A percentile compares a stretch with the other conserved stretches of the same genome.
phyloP scores from a whole-genome alignment of 177 flowering plant species.

The Tripterygium wilfordii region DNA sequence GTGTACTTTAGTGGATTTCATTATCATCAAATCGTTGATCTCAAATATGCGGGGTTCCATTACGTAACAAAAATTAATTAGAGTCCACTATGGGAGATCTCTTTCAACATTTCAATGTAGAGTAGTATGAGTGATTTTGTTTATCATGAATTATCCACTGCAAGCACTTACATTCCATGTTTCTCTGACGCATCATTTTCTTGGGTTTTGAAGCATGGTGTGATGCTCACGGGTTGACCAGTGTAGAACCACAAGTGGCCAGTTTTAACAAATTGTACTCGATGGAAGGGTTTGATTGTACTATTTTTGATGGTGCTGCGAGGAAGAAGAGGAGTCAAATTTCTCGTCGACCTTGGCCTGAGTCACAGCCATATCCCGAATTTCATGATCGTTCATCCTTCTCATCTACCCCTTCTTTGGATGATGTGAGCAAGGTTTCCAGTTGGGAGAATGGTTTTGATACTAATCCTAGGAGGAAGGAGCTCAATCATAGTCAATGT shows the following conservation, averaged over 20 bases:
- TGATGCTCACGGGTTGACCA: no score
- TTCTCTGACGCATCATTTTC: no score
- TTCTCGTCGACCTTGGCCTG: constrained; percentile 58
- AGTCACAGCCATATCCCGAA: constrained; percentile 32
- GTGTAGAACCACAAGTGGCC: background rate
- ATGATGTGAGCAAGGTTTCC: constrained; percentile 50
- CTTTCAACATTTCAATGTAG: no score
- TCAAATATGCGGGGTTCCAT: no score
- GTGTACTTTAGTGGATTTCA: no score
- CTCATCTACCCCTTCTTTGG: constrained; percentile 51
- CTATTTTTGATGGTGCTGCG: constrained; percentile 29
- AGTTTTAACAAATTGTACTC: background rate
- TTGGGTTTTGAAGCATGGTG: no score
- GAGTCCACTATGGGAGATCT: no score
- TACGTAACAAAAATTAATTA: no score
- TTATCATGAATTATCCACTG: no score
- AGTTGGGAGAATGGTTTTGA: constrained; percentile 62
- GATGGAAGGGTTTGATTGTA: constrained; percentile 57
- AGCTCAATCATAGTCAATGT: constrained; percentile 54
- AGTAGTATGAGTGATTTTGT: no score
- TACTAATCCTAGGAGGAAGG: constrained; percentile 41
- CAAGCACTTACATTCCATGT: no score
- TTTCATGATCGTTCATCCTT: constrained; percentile 32
- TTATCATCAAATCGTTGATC: no score
- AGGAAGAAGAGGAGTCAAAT: constrained; percentile 68